Base-by-base conservation (phyloP, 257 asterid species). In the Ocimum tenuiflorum region DNA sequence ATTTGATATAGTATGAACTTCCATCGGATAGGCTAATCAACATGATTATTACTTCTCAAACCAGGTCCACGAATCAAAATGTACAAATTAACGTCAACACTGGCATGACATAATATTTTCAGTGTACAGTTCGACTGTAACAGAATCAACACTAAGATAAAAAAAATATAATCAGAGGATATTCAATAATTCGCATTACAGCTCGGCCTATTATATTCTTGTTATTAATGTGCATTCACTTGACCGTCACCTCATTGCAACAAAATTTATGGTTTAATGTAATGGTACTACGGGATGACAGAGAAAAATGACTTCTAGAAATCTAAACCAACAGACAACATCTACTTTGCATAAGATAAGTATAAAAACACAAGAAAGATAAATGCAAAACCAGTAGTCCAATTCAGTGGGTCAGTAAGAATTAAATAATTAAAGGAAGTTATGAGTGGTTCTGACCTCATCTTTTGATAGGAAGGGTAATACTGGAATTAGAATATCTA, bases 381-480 rank as follows among this genome's bases (percentile, higher is more conserved):
- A 23, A 48, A 65, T 39, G 51, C 31, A 58, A 27, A 27, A 65
- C 52, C 46, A 59, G 41, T 35, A 54, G 54, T 36, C 65, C 42
- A 48, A 69, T 70, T 51, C 62, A 67, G 43, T 20, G 17, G 19
- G 45, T 47, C 56, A 27, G 68, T 20, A 29, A 73, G 60, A 3
- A n/a, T 49, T 67, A 45, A 27, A 22, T 29, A 64, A 43, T 13
- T 1, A 24, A 60, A 45, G 60, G 61, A 31, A 38, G 60, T 63
- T 57, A 59, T 31, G 60, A 74, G 45, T 43, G 65, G 68, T 61
- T 67, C 64, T 70, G 51, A 94, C 99, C 99, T 94, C 96, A 14
- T 86, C 91, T 77, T 78, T 89, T 45, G 88, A 80, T 73, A 90
- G 81, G 88, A 83, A 94, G n/a, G 96, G 90, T 39, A 94, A 80